phyloP scores from a whole-genome alignment of 768 basidiomycete genomes.

The Russula sp. region DNA sequence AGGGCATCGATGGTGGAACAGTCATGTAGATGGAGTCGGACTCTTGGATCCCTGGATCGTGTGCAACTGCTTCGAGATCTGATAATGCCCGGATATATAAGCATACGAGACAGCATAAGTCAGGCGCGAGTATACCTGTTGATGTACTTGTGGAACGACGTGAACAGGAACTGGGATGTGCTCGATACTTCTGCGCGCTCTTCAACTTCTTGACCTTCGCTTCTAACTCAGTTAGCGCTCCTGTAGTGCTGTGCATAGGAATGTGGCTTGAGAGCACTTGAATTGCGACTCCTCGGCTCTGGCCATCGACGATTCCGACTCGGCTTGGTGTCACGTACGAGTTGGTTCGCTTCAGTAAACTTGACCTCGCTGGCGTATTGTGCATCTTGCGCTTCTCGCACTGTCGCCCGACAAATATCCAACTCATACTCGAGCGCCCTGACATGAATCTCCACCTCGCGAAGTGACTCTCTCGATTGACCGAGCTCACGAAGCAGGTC shows the following conservation, averaged over 20 bases:
- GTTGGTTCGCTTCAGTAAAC: neutral
- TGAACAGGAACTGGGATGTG: neutral
- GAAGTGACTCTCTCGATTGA: neutral
- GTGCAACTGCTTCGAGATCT: neutral
- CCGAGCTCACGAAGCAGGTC: neutral
- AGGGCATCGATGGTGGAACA: neutral
- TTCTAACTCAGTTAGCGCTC: constrained; percentile 11
- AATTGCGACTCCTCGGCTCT: neutral
- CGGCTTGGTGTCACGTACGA: neutral
- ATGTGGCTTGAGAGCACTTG: constrained; percentile 1
- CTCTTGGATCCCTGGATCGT: neutral
- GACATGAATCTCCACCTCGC: neutral
- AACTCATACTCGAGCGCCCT: neutral
- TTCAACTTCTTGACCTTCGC: constrained; percentile 11
- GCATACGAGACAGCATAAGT: neutral
- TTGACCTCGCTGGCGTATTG: neutral
- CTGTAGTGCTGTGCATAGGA: constrained; percentile 4
- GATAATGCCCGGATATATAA: neutral
- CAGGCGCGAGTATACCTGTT: neutral
- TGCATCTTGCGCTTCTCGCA: constrained; percentile 11
- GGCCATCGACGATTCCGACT: constrained; percentile 11
- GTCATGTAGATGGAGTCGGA: constrained; percentile 7
- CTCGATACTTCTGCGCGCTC: neutral
- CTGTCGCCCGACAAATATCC: neutral
- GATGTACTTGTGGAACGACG: neutral